These are phyloP conservation scores for Fusarium sp. DNA, from an alignment of 2,329 filamentous ascomycete genomes.

Conservation along the genomic window DNA sequence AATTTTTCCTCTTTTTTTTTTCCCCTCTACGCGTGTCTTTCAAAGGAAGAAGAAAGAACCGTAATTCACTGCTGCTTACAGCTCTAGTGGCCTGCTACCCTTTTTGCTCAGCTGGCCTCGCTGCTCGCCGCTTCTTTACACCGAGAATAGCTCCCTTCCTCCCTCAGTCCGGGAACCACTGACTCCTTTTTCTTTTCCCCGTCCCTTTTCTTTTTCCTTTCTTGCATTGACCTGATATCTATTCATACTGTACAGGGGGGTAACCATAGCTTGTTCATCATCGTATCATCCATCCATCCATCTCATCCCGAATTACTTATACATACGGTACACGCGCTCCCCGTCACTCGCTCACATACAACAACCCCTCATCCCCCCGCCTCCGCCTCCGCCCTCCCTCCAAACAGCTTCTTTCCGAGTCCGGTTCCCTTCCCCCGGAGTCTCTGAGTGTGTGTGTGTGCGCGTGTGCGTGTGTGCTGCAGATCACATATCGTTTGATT, in stretches of 20 bases:
- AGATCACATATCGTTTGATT: conserved; percentile 32
- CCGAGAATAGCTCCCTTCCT: background rate
- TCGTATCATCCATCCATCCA: conserved; percentile 14
- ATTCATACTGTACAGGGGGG: conserved; percentile 9
- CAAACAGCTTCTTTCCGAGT: conserved; percentile 33
- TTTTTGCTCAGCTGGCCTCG: conserved; percentile 13
- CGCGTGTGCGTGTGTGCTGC: background rate
- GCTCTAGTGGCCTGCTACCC: background rate
- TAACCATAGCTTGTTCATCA: conserved; percentile 5
- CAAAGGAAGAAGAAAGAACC: background rate
- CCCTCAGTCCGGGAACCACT: conserved; percentile 1
- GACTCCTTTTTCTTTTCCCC: conserved; percentile 19
- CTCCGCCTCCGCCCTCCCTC: conserved; percentile 11
- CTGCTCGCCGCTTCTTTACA: background rate
- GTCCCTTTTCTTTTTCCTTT: conserved; percentile 17
- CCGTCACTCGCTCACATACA: background rate
- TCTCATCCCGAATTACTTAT: conserved; percentile 10
- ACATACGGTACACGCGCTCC: conserved; percentile 13
- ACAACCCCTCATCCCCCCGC: conserved; percentile 37
- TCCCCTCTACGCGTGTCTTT: conserved; percentile 15
- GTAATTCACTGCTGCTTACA: background rate
- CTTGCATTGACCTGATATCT: conserved; percentile 1
- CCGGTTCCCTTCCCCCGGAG: conserved; percentile 42
- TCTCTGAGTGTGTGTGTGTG: background rate
- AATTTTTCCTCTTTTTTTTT: conserved; percentile 9